These are phyloP conservation scores for Fusarium dimerum DNA, from an alignment of 2,329 filamentous ascomycete species.

Conservation along the genomic window DNA sequence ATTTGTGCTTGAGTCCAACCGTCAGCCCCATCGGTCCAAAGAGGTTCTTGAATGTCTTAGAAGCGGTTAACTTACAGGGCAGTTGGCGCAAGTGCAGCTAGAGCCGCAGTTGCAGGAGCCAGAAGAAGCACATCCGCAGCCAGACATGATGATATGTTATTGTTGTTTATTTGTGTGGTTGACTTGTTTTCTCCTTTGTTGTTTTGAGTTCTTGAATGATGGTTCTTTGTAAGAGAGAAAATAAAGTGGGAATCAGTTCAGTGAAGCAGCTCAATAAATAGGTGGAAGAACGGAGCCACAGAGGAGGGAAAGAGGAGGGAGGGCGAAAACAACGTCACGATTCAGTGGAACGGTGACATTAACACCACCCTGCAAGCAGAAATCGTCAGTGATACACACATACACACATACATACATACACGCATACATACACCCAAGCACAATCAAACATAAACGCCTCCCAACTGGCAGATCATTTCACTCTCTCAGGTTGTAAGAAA, in stretches of 20 bases:
- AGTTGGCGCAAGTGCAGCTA: conserved; percentile 43
- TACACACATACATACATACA: neutral
- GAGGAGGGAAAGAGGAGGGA: neutral
- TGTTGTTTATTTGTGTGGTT: conserved; percentile 3
- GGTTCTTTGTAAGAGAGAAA: conserved; percentile 6
- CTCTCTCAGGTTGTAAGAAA: neutral
- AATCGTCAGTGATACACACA: neutral
- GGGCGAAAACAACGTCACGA: neutral
- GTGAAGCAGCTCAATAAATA: neutral
- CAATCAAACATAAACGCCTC: neutral
- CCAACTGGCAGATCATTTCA: neutral
- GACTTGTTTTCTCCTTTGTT: conserved; percentile 10
- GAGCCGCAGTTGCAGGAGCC: conserved; percentile 45
- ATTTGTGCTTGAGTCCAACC: conserved; percentile 32
- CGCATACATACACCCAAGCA: neutral
- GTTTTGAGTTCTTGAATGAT: conserved; percentile 5
- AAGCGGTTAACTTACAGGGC: conserved; percentile 40
- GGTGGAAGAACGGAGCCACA: neutral
- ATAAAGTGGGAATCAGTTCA: neutral
- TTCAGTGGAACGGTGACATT: neutral
- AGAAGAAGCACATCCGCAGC: conserved; percentile 43
- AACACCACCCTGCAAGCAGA: neutral
- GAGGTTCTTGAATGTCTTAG: neutral
- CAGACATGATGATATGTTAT: conserved; percentile 40
- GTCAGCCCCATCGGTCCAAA: conserved; percentile 11